Base-by-base conservation (phyloP, 106 monocot species). In the Dendrobium nobile region DNA sequence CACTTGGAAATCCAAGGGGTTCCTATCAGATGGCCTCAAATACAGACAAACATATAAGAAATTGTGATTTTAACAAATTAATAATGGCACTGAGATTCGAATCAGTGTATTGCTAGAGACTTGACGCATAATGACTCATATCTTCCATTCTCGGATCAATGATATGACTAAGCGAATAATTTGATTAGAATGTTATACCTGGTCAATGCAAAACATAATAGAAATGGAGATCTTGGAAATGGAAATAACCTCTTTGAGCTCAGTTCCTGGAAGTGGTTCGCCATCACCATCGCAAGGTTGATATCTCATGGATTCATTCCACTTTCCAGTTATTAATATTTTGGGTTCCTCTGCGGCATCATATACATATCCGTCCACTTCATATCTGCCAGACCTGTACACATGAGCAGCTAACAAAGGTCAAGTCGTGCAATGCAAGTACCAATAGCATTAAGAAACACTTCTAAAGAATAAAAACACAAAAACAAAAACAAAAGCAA, bases 281-380 rank as follows among this genome's bases (percentile, higher is more conserved):
- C 98, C 98, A 87, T 99, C 98, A 68, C 75, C 54, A 73, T 99
- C 98, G 84, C 98, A 99, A 17, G 94, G 95, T 80, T 99, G 98
- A 76, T 84, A 99, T 74, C 91, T 92, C 91, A 99, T 87, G 1
- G 88, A 91, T 64, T 95, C 82, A 73, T 95, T 99, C 95, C 95
- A 99, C 81, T 99, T 99, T 18, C 98, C 98, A 67, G 98, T 93
- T 83, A 99, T 89, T 73, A 99, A 45, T 64, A 99, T 83, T 79
- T 93, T 92, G 17, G 98, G 98, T 86, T 99, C 95, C 78, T 99
- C 98, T 28, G 59, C 78, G 59, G 98, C 80, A 86, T 88, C 87
- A 83, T 99, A 99, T 31, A 95, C 95, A 82, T 93, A 99, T 37
- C 98, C 98, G 86, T 99, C 98, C 22, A 99, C 90, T 86, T 99